Evolutionary conservation across 2,329 filamentous ascomycete genomes (phyloP), one percentile per base, ranked within the genome.

Genomic region (Hypocrella siamensis): DNA sequence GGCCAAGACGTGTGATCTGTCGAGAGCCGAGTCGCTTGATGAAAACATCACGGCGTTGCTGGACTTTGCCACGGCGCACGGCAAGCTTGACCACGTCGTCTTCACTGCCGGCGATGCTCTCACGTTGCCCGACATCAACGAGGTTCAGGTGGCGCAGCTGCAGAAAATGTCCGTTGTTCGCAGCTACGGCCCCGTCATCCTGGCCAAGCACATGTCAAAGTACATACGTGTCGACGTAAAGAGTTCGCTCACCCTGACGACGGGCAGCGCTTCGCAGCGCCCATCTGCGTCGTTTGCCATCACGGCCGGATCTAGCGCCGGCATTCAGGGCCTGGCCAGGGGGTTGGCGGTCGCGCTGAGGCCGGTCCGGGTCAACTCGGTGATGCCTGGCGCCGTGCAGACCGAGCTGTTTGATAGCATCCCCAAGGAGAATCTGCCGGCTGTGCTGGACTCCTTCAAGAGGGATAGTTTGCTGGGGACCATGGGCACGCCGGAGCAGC

Each of bases 281-380:
- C 73, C 74, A 0, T 47, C 56, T 1, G 56, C 61, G 1, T 56
- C 63, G 16, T 75, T 66, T 65, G 51, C 53, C 4, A 51, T 71
- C 15, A 40, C 70, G 2, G 56, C 57, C 0, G 51, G 53, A 2
- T 66, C 61, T 32, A 61, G 59, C 0, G 60, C 65, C 0, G 72
- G 63, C 1, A 39, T 70, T 6, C 57, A 70, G 31, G 60, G 63
- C 3, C 57, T 78, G 46, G 57, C 60, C 3, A 57, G 67, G 2
- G 63, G 58, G 3, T 51, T 81, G 21, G 75, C 75, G 2, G 42
- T 79, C 19, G 75, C 80, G 42, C 44, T 82, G 34, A 63, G 61
- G 38, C 76, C 76, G 0, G 50, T 79, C 7, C 54, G 77, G 2
- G 73, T 79, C 17, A 81, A 81, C 44, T 45, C 65, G 1, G 67